A percentile compares a stretch with the other conserved stretches of the same genome.
These are phyloP conservation scores for Leptosphaerulina australis DNA, from an alignment of 2,329 filamentous ascomycete genomes.

Conservation along the genomic window DNA sequence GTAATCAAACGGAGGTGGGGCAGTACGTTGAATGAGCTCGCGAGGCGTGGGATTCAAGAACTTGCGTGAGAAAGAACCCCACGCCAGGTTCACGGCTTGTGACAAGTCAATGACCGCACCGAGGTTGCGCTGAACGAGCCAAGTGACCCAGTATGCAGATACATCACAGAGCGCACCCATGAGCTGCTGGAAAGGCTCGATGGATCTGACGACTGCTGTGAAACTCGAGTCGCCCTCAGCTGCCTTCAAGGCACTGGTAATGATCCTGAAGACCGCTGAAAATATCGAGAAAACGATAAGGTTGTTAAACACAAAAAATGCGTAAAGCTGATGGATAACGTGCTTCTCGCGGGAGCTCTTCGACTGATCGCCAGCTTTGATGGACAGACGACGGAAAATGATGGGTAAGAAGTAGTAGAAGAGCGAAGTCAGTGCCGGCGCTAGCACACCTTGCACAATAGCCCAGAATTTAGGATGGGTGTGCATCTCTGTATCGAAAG, in stretches of 20 bases:
- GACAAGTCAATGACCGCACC: slow-evolving; percentile 93
- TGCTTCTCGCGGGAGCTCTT: slow-evolving; percentile 93
- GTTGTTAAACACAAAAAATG: slow-evolving; percentile 98
- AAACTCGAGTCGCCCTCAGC: slow-evolving; percentile 59
- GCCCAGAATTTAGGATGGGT: slow-evolving; percentile 74
- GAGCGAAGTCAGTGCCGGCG: slow-evolving; percentile 84
- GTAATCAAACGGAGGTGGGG: slow-evolving; percentile 91
- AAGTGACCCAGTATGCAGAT: slow-evolving; percentile 83
- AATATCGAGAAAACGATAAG: slow-evolving; percentile 93
- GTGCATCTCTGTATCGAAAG: slow-evolving; percentile 70
- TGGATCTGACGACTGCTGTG: slow-evolving; percentile 71
- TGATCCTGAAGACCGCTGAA: slow-evolving; percentile 75
- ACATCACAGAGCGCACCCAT: slow-evolving; percentile 79
- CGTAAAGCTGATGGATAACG: slow-evolving; percentile 86
- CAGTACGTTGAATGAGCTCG: slow-evolving; percentile 89
- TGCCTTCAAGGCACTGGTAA: slow-evolving; percentile 50
- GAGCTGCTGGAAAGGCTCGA: slow-evolving; percentile 66
- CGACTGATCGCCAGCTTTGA: slow-evolving; percentile 83
- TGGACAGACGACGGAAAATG: slow-evolving; percentile 86
- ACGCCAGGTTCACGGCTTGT: slow-evolving; percentile 82
- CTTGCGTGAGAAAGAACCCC: slow-evolving; percentile 82
- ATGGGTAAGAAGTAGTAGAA: slow-evolving; percentile 88
- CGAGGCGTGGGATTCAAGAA: slow-evolving; percentile 88
- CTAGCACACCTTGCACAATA: slow-evolving; percentile 87
- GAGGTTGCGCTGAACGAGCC: slow-evolving; percentile 84